Evolutionary conservation across 2,329 filamentous ascomycete species (phyloP), one percentile per base, ranked within the genome.

Genomic region (Biscogniauxia sp.): DNA sequence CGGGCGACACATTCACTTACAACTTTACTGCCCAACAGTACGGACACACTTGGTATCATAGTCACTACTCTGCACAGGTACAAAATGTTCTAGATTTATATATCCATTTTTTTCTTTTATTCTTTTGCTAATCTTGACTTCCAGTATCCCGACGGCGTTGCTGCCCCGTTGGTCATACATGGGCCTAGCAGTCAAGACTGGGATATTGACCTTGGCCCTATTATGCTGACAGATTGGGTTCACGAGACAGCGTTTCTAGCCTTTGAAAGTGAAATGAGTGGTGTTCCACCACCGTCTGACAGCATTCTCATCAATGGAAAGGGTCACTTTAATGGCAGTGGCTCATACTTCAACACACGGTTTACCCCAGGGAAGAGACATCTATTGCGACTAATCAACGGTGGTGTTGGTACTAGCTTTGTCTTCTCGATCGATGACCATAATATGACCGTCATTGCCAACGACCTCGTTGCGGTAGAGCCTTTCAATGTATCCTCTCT

Each of bases 221-320:
- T 82, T 0, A 74, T 80, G 8, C 70, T 84, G 11, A 77, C 77
- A 8, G 82, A 84, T 63, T 84, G 79, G 76, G 79, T 80, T 64
- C 76, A 77, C 55, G 58, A 66, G 17, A 66, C 62, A 8, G 59
- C 69, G 0, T 66, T 66, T 52, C 37, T 65, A 15, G 62, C 54
- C 6, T 71, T 63, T 28, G 52, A 64, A n/a, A 54, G 51, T 9
- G 69, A 69, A 59, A 65, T 64, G 25, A 5, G 2, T 23, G 58
- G 58, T 3, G 19, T 1, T 3, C 23, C 51, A 3, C 55, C 58
- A 1, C 15, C 19, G 3, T 54, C 62, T 1, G 71, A 75, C 50
- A 76, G 73, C 57, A 73, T 74, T 28, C 62, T 77, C 1, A 68
- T 77, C 54, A 76, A 75, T 58, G 80, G 80, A 3, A 75, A 61